Evolutionary conservation across 2,329 filamentous ascomycete genomes (phyloP), one percentile per base, ranked within the genome.

Genomic region (Rhexocercosporidium sp.): DNA sequence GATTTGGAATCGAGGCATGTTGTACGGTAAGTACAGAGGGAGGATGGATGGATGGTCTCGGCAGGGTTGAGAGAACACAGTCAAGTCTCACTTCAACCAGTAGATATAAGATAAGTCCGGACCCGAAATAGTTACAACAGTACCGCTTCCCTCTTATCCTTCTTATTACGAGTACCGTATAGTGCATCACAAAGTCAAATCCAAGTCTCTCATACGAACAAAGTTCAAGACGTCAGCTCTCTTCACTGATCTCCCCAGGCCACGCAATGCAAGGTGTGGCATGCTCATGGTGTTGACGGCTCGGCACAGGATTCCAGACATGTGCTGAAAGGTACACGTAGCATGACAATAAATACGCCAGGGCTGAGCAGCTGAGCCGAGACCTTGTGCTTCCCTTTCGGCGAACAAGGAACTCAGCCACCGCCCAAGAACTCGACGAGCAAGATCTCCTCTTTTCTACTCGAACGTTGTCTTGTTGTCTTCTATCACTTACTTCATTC

Each of bases 321-420:
- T 7, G 53, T 56, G 29, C 29, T 22, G 22, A 29, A 56, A 39
- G 22, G 34, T 56, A 39, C 53, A 7, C 11, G 27, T 2, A 25
- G 8, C 3, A 29, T 56, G 29, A 37, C 34, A 22, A 11, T 12
- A 14, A 3, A n/a, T 44, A 29, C 37, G 7, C 20, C 22, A 12
- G 25, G 5, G 51, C 18, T 34, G 51, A 37, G 14, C 16, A 1
- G 16, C 16, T n/a, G 14, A 1, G 18, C 49, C 25, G 49, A 54
- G 27, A 31, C 34, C 34, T 37, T 37, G 34, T 37, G 34, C 8
- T 37, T 37, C 34, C 46, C 22, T 27, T 49, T 34, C 51, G 51
- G 31, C 34, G 31, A 59, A 59, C 37, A 59, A 59, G 54, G 29
- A 56, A 56, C 31, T 59, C 54, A 59, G 54, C 54, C 54, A 59